Evolutionary conservation across 345 rosid genomes (phyloP), one percentile per base, ranked within the genome.

Genomic region (Arabidopsis arenosa): DNA sequence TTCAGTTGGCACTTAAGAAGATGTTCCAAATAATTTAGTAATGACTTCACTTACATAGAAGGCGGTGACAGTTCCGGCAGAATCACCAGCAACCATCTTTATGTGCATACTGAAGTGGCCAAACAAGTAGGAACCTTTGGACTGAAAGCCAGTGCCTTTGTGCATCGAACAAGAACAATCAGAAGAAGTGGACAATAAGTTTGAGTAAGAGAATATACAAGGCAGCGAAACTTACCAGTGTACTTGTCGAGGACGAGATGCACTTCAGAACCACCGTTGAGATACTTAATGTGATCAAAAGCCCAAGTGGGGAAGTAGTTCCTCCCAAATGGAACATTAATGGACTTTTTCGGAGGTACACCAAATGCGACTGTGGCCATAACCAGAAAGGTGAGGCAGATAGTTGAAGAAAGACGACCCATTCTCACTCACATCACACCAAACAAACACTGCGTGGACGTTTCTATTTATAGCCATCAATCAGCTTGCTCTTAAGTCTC

Each of bases 221-320:
- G 26, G 43, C 3, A 49, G 26, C 65, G 21, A 58, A 37, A 64
- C 44, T 21, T 63, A 89, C 97, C 93, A 6, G 97, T 88, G 87
- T 90, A 87, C 47, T 90, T 92, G 68, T 93, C 96, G 5, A 93
- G 81, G 51, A 55, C 49, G 43, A 93, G 98, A 72, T 87, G 85
- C 47, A 93, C 88, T 70, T 90, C 83, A 44, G 84, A 83, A 15
- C 96, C 94, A 36, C 93, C 93, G 15, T 81, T 87, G 85, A 77
- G 78, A 84, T 90, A 88, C 80, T 87, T 90, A 64, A 93, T 93
- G 84, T 93, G 98, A 79, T 93, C 98, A 73, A 89, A 90, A 73
- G 96, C 94, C 94, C 98, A 93, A 11, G 96, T 90, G 12, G 96
- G 96, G 43, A 63, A 37, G 26, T 92, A 92, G 88, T 92, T 92